Conservation (phyloP, 2,329 filamentous ascomycete genomes). For the Verticillium klebahnii region DNA sequence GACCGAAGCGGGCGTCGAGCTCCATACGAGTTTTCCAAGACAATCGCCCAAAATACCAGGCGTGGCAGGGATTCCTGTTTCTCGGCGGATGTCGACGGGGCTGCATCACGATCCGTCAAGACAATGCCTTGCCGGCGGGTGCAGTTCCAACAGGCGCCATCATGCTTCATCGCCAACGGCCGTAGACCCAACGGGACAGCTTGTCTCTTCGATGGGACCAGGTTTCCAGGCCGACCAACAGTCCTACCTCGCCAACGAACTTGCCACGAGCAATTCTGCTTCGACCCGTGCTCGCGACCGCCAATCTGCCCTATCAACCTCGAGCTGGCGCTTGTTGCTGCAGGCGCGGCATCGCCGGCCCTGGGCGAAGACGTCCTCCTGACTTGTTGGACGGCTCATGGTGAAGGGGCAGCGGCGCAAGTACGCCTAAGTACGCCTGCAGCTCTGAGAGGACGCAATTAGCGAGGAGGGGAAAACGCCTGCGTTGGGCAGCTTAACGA, state of each 20-base stretch:
- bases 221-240: background rate
- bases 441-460: background rate
- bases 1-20: no score
- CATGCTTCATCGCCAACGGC: background rate
- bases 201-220: background rate
- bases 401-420: background rate
- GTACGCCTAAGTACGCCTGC: background rate
- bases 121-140: background rate
- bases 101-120: no score
- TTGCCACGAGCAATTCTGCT: background rate
- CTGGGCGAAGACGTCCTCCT: background rate
- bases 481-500: background rate
- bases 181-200: background rate
- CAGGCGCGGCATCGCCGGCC: background rate
- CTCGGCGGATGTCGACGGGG: no score
- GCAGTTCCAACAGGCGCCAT: background rate
- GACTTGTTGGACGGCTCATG: background rate
- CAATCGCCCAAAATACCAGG: no score
- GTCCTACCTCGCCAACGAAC: background rate
- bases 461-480: background rate
- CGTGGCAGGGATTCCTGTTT: no score
- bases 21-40: no score
- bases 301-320: background rate
- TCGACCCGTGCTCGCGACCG: background rate
- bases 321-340: background rate